phyloP scores from a whole-genome alignment of 1,139 yeast species.

The Suhomyces panamericanus region DNA sequence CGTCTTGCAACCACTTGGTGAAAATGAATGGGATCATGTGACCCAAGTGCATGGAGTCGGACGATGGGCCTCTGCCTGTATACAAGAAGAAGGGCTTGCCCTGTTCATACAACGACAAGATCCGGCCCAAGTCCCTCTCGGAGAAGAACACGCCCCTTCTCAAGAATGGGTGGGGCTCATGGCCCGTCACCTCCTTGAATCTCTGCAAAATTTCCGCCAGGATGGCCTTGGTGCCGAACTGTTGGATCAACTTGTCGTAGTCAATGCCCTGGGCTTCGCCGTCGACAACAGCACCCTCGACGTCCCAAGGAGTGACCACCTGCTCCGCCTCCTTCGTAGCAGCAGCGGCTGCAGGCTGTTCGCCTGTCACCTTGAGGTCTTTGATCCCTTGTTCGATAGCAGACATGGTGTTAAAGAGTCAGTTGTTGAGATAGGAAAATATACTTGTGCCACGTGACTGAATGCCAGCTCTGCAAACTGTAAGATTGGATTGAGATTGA shows the following conservation, averaged over 20 bases:
- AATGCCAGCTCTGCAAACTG: not conserved
- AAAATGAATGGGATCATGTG: slow-evolving; percentile 95
- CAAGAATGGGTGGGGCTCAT: slow-evolving; percentile 87
- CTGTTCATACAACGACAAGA: slow-evolving; percentile 86
- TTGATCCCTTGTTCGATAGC: slow-evolving; percentile 24
- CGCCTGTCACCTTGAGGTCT: slow-evolving; percentile 22
- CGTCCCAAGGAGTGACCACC: slow-evolving; percentile 84
- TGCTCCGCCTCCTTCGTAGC: slow-evolving; percentile 48
- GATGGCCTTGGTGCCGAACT: slow-evolving; percentile 84
- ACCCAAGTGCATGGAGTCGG: slow-evolving; percentile 94
- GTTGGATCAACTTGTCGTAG: slow-evolving; percentile 79
- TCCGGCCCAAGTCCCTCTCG: slow-evolving; percentile 80
- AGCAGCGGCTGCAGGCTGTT: slow-evolving; percentile 13
- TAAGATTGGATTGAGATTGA: too few species aligned
- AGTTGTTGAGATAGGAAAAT: slow-evolving; percentile 1
- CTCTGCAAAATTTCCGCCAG: slow-evolving; percentile 69
- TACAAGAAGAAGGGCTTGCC: slow-evolving; percentile 94
- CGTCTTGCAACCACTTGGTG: slow-evolving; percentile 98
- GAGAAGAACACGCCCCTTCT: slow-evolving; percentile 92
- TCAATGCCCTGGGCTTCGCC: slow-evolving; percentile 89
- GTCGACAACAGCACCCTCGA: slow-evolving; percentile 96
- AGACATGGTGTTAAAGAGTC: slow-evolving; percentile 4
- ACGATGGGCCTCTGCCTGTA: slow-evolving; percentile 98
- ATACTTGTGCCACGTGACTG: slow-evolving; percentile 3
- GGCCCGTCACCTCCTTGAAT: slow-evolving; percentile 82